Percentiles rank a stretch among this genome's conserved stretches.
Evolutionary conservation across 148 eudicot genomes (phyloP).

Genomic region (Rhododendron simsii): DNA sequence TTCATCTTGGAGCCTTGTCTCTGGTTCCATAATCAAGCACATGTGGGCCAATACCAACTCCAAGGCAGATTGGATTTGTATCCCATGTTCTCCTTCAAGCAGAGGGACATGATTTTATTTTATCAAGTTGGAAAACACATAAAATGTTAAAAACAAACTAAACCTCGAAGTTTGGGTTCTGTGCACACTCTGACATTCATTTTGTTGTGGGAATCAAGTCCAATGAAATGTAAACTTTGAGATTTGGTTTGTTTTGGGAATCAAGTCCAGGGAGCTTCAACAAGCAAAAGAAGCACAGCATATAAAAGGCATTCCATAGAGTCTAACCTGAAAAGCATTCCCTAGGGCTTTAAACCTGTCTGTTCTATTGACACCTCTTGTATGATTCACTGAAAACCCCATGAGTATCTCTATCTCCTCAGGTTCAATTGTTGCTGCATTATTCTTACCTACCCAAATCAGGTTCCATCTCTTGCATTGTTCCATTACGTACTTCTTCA

Average conservation of each 20-base stretch:
- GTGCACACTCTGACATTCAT: neutral
- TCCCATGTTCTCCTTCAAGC: neutral
- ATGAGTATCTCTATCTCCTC: conserved; percentile 78
- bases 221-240: neutral
- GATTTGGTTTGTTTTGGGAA: neutral
- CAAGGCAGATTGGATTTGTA: neutral
- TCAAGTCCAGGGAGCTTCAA: neutral
- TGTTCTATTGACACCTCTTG: conserved; percentile 73
- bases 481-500: conserved; percentile 43
- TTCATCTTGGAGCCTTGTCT: neutral
- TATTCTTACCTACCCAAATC: conserved; percentile 83
- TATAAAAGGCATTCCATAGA: neutral
- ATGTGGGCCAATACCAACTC: neutral
- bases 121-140: no score
- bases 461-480: conserved; percentile 76
- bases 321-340: conserved; percentile 71
- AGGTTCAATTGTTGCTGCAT: conserved; percentile 75
- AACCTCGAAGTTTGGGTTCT: no score
- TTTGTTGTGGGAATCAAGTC: neutral
- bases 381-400: conserved; percentile 79
- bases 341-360: conserved; percentile 77
- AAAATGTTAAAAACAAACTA: no score
- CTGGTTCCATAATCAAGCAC: neutral
- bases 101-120: neutral
- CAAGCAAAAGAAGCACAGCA: neutral